These are phyloP conservation scores for Chenopodium formosanum DNA, from an alignment of 148 eudicot species.

Conservation along the genomic window DNA sequence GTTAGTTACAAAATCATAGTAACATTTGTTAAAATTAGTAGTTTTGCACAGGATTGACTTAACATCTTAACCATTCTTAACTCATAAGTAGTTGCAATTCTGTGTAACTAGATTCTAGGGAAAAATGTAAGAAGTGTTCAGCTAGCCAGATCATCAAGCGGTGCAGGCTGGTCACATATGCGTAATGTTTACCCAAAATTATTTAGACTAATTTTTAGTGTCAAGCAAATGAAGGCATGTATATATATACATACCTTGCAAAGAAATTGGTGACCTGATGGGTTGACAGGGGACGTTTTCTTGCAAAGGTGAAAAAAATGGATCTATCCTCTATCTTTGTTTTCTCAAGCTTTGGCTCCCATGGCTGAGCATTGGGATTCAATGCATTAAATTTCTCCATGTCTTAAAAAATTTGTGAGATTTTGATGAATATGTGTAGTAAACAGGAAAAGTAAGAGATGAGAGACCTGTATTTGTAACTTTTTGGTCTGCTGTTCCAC, in stretches of 20 bases:
- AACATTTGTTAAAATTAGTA: background rate
- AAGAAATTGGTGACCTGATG: constrained; percentile 1
- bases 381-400: constrained; percentile 7
- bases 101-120: background rate
- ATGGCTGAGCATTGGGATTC: constrained; percentile 26
- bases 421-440: background rate
- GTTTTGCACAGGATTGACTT: no score
- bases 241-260: constrained; percentile 8
- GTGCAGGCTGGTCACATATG: background rate
- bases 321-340: constrained; percentile 10
- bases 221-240: background rate
- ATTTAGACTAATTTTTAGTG: background rate
- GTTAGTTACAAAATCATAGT: background rate
- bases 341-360: constrained; percentile 8
- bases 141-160: background rate
- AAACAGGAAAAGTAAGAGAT: background rate
- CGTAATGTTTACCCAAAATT: background rate
- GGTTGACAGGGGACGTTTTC: background rate
- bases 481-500: background rate
- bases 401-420: background rate
- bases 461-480: background rate
- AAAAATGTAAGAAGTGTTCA: background rate
- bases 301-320: constrained; percentile 20
- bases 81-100: background rate
- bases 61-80: background rate